These are phyloP conservation scores for Yamadazyma ubonensis DNA, from an alignment of 805 yeast species.

Conservation along the genomic window DNA sequence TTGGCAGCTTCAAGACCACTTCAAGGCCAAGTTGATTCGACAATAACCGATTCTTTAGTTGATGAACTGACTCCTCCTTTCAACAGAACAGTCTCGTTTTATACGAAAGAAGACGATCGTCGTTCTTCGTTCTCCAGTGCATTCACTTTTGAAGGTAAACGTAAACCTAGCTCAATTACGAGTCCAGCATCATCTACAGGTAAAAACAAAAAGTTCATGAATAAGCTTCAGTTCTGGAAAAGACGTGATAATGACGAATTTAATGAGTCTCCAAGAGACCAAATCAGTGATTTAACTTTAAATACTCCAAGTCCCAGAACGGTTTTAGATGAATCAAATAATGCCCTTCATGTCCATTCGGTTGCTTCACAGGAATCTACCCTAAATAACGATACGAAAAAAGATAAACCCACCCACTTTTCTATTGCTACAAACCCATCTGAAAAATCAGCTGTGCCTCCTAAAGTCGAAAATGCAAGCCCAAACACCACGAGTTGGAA, in stretches of 20 bases:
- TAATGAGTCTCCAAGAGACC: slow-evolving; percentile 8
- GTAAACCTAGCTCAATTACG: too few relatives aligned
- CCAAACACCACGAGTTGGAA: neutral
- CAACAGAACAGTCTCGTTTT: slow-evolving; percentile 21
- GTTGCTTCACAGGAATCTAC: neutral
- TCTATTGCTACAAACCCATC: neutral
- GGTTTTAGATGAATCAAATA: slow-evolving; percentile 10
- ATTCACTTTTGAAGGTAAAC: slow-evolving; percentile 4
- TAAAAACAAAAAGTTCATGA: slow-evolving; percentile 23
- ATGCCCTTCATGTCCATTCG: neutral
- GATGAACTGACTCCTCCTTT: slow-evolving; percentile 13
- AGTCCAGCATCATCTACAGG: neutral
- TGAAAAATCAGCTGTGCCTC: too few relatives aligned
- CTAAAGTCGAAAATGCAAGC: slow-evolving; percentile 1
- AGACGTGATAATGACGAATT: slow-evolving; percentile 12
- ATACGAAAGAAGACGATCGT: slow-evolving; percentile 17
- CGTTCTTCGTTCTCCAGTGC: slow-evolving; percentile 17
- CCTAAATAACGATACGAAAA: neutral
- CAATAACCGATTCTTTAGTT: too few relatives aligned
- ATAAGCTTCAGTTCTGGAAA: slow-evolving; percentile 42
- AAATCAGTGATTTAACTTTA: slow-evolving; percentile 14
- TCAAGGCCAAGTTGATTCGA: too few relatives aligned
- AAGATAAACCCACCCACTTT: neutral
- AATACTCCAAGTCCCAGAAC: slow-evolving; percentile 18
- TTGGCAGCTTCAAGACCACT: neutral